A percentile compares a stretch with the other conserved stretches of the same genome.
These are phyloP conservation scores for Pneumocystis sp. DNA, from an alignment of 1,139 yeast species.

Conservation along the genomic window DNA sequence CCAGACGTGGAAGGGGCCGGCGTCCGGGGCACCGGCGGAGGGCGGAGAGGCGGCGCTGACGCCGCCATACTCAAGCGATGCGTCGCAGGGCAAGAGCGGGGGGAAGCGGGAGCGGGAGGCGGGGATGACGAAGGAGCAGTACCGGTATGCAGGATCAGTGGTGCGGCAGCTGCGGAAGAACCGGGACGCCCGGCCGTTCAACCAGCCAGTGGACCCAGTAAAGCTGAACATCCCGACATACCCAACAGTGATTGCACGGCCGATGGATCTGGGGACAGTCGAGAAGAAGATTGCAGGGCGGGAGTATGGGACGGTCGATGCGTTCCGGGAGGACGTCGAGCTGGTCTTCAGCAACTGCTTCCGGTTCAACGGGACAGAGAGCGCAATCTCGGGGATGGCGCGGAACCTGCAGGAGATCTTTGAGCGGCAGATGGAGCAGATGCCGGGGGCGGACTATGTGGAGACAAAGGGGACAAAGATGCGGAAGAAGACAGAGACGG, in stretches of 20 bases:
- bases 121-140: slow-evolving; percentile 8
- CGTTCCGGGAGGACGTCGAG: slow-evolving; percentile 66
- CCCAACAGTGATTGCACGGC: slow-evolving; percentile 65
- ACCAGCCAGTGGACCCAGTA: slow-evolving; percentile 77
- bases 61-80: no score
- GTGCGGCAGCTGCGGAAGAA: slow-evolving; percentile 62
- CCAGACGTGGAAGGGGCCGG: no score
- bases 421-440: slow-evolving; percentile 80
- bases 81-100: neutral
- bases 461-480: slow-evolving; percentile 20
- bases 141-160: slow-evolving; percentile 18
- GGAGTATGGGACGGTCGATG: slow-evolving; percentile 57
- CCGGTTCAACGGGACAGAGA: slow-evolving; percentile 68
- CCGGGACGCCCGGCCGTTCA: slow-evolving; percentile 83
- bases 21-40: no score
- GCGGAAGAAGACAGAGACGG: slow-evolving; percentile 19
- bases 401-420: slow-evolving; percentile 78
- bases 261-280: slow-evolving; percentile 88
- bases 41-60: no score
- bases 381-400: slow-evolving; percentile 83
- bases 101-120: neutral
- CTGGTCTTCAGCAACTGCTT: slow-evolving; percentile 72
- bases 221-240: slow-evolving; percentile 84
- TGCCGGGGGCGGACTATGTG: slow-evolving; percentile 60
- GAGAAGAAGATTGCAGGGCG: slow-evolving; percentile 58